Percentiles rank a stretch among this genome's conserved stretches.
These are phyloP conservation scores for Aechmea fasciata DNA, from an alignment of 176 grass and related monocot species.

Conservation along the genomic window DNA sequence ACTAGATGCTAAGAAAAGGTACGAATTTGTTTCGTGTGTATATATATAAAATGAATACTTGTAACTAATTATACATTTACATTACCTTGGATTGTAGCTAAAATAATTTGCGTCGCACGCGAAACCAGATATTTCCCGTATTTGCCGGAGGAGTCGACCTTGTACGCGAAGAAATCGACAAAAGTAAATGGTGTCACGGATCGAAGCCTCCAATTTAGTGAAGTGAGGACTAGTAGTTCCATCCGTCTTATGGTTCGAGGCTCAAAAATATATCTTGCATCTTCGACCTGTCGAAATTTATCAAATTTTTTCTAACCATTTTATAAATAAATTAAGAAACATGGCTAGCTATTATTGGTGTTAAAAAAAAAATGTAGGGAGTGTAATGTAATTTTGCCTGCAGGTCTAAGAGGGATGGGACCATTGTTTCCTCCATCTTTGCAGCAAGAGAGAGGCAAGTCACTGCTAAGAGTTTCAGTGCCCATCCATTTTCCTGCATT, in stretches of 20 bases:
- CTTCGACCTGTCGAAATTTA: slow-evolving; percentile 50
- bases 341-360: background rate
- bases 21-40: background rate
- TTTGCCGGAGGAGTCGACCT: slow-evolving; percentile 59
- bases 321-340: background rate
- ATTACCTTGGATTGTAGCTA: slow-evolving; percentile 61
- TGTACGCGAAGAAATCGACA: slow-evolving; percentile 87
- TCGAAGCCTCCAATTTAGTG: slow-evolving; percentile 76
- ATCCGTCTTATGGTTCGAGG: slow-evolving; percentile 50
- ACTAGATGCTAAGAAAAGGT: background rate
- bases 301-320: background rate
- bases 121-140: slow-evolving; percentile 41
- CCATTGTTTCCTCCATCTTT: slow-evolving; percentile 89
- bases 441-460: slow-evolving; percentile 87
- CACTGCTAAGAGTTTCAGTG: slow-evolving; percentile 88
- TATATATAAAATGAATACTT: too few species aligned
- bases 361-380: background rate
- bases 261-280: slow-evolving; percentile 53
- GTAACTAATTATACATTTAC: background rate
- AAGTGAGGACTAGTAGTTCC: slow-evolving; percentile 71
- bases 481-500: slow-evolving; percentile 75
- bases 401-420: slow-evolving; percentile 78
- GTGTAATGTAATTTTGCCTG: slow-evolving; percentile 42
- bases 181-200: slow-evolving; percentile 82
- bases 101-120: slow-evolving; percentile 48